Conservation (phyloP, 2,329 filamentous ascomycete species). For the Fusarium nisikadoi region DNA sequence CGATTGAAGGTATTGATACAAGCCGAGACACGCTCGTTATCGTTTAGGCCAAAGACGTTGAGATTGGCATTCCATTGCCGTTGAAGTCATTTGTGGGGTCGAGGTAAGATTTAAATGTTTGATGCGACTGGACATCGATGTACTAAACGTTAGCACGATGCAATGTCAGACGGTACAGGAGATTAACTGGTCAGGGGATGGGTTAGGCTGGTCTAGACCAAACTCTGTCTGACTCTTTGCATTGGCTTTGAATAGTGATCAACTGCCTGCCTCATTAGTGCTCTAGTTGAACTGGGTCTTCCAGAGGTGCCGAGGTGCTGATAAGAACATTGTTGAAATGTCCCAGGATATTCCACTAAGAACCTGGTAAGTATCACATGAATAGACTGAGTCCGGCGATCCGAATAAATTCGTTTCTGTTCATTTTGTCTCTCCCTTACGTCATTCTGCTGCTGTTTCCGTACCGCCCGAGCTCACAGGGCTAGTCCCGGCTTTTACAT, state of each 20-base stretch:
- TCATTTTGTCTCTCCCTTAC: neutral
- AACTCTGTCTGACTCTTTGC: neutral
- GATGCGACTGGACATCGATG: neutral
- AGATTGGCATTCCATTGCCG: neutral
- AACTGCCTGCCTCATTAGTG: neutral
- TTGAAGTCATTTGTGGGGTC: constrained; percentile 19
- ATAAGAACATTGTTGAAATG: neutral
- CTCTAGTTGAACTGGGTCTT: neutral
- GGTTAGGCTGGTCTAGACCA: constrained; percentile 2
- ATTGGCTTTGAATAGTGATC: neutral
- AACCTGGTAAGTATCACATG: neutral
- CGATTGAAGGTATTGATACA: neutral
- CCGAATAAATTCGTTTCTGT: neutral
- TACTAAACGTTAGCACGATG: neutral
- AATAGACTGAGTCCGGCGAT: neutral
- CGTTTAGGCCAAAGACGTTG: neutral
- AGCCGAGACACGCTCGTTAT: neutral
- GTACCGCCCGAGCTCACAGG: neutral
- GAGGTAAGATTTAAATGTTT: neutral
- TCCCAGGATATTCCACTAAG: neutral
- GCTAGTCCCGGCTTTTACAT: neutral
- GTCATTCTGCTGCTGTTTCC: neutral
- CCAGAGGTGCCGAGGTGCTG: neutral
- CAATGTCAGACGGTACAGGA: neutral
- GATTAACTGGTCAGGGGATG: neutral